Percentiles rank a stretch among this genome's conserved stretches.
These are phyloP conservation scores for Geotrichum histeridarum DNA, from an alignment of 1,139 yeast species.

Conservation along the genomic window DNA sequence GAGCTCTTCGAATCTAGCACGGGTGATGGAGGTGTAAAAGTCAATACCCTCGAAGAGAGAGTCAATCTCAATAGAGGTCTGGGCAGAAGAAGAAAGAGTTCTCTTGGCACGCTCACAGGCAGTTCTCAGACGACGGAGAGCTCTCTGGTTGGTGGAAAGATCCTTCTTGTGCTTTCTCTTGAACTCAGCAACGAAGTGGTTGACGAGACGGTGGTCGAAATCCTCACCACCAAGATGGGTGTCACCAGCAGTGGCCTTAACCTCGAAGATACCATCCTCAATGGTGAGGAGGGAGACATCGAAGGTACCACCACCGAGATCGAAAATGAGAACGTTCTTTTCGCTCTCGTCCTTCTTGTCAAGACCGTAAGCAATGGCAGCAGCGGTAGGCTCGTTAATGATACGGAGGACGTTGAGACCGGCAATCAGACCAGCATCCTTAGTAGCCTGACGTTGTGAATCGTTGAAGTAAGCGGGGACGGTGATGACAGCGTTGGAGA, in stretches of 20 bases:
- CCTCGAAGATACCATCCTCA: slow-evolving; percentile 98
- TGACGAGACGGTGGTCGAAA: slow-evolving; percentile 94
- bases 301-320: slow-evolving; percentile 98
- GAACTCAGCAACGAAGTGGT: slow-evolving; percentile 91
- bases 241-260: slow-evolving; percentile 99
- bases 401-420: slow-evolving; percentile 91
- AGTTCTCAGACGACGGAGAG: slow-evolving; percentile 96
- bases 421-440: slow-evolving; percentile 95
- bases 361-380: slow-evolving; percentile 96
- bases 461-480: slow-evolving; percentile 95
- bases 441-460: slow-evolving; percentile 94
- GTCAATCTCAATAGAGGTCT: slow-evolving; percentile 95
- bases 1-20: slow-evolving; percentile 98
- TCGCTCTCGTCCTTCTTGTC: slow-evolving; percentile 86
- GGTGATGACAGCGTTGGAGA: slow-evolving; percentile 85
- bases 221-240: slow-evolving; percentile 99
- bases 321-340: slow-evolving; percentile 84
- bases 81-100: slow-evolving; percentile 93
- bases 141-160: slow-evolving; percentile 87
- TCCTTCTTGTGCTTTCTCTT: slow-evolving; percentile 95
- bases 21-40: slow-evolving; percentile 92
- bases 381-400: slow-evolving; percentile 95
- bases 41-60: slow-evolving; percentile 95
- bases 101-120: slow-evolving; percentile 99
- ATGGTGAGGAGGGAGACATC: slow-evolving; percentile 95